Percentiles rank a stretch among this genome's conserved stretches.
phyloP scores from a whole-genome alignment of 345 rosid genomes.

The Kernera saxatilis region DNA sequence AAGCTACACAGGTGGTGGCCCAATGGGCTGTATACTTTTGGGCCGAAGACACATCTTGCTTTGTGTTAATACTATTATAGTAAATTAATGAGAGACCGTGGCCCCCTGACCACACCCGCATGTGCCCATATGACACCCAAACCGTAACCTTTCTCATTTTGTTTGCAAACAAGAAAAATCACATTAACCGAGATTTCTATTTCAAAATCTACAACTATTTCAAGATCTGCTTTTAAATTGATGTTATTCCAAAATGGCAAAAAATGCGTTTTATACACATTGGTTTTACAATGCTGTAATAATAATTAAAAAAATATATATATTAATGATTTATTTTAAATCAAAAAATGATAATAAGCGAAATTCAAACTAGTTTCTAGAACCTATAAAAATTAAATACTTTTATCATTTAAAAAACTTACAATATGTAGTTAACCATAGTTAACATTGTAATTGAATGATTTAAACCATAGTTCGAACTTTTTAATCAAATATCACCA shows the following conservation, averaged over 20 bases:
- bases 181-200: neutral
- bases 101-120: slow-evolving; percentile 37
- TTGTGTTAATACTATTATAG: too few species aligned
- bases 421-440: neutral
- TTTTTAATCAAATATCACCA: too few species aligned
- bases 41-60: too few species aligned
- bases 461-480: neutral
- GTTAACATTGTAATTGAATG: neutral
- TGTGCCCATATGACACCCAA: slow-evolving; percentile 33
- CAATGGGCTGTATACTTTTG: too few species aligned
- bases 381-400: too few species aligned
- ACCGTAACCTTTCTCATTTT: slow-evolving; percentile 15
- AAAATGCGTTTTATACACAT: neutral
- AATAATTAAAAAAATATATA: neutral
- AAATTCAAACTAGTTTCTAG: neutral
- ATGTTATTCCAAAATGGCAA: neutral
- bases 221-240: neutral
- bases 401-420: neutral
- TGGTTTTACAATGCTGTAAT: neutral
- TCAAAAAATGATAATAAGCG: neutral
- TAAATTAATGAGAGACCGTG: too few species aligned
- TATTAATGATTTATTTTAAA: neutral
- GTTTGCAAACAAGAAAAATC: neutral
- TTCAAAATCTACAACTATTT: neutral
- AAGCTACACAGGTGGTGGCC: too few species aligned